Evolutionary conservation across 257 asterid species (phyloP).

Genomic region (Solanum gracilifrons): DNA sequence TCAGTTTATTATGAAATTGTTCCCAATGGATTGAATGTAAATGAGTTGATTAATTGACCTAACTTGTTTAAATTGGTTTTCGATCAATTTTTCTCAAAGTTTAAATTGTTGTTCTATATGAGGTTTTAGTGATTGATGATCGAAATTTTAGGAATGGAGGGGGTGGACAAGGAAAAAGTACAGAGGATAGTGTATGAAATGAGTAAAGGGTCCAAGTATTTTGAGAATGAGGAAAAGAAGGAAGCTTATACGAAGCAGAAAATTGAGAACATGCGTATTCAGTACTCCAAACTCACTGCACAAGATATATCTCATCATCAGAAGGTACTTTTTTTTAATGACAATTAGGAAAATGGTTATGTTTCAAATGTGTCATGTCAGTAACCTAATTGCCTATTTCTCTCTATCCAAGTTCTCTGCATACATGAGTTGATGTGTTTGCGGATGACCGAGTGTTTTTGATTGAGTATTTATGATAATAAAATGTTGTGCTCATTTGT

Average conservation of each 20-base stretch:
- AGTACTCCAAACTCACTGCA: conserved; percentile 46
- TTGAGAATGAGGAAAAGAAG: conserved; percentile 76
- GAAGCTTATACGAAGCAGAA: conserved; percentile 74
- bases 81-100: not conserved
- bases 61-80: not conserved
- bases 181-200: conserved; percentile 91
- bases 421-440: not conserved
- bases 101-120: not conserved
- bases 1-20: not conserved
- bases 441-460: not conserved
- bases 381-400: not conserved
- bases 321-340: conserved; percentile 33
- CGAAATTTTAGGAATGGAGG: conserved; percentile 77
- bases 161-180: conserved; percentile 97
- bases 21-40: not conserved
- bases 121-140: not conserved
- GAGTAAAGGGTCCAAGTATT: conserved; percentile 96
- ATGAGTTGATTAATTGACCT: not conserved
- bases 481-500: not conserved
- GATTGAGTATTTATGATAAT: not conserved
- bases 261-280: conserved; percentile 60
- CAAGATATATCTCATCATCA: conserved; percentile 41
- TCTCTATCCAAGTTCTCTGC: not conserved
- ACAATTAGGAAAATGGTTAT: not conserved
- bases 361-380: not conserved